Evolutionary conservation across 129 eudicot species (phyloP).

Genomic region (Arctium lappa): DNA sequence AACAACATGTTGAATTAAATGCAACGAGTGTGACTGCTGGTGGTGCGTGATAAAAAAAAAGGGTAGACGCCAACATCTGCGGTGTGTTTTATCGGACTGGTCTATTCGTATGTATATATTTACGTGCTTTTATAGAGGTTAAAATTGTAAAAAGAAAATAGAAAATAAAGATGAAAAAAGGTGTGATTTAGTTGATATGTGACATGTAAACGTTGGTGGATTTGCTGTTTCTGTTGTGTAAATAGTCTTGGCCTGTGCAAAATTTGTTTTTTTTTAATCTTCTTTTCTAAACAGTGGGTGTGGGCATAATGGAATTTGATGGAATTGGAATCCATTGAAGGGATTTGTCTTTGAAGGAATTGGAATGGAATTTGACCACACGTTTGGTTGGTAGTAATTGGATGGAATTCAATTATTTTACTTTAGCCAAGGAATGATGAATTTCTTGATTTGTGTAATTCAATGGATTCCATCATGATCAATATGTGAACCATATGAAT

Average conservation of each 20-base stretch:
- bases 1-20: slow-evolving; percentile 59
- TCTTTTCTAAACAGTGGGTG: no score
- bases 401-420: no score
- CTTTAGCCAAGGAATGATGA: no score
- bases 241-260: background rate
- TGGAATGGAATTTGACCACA: no score
- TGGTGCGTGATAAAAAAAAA: slow-evolving; percentile 24
- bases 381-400: no score
- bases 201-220: background rate
- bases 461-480: no score
- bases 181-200: background rate
- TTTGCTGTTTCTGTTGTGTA: slow-evolving; percentile 15
- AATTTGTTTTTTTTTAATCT: background rate
- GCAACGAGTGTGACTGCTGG: slow-evolving; percentile 59
- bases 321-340: no score
- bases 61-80: background rate
- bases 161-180: slow-evolving; percentile 17
- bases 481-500: no score
- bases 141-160: background rate
- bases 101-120: slow-evolving; percentile 21
- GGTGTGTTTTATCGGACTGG: background rate
- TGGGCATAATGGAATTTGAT: no score
- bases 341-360: no score
- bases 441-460: no score
- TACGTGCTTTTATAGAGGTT: slow-evolving; percentile 9